Conservation (phyloP, 2,329 filamentous ascomycete species). For the Calonectria henricotiae region DNA sequence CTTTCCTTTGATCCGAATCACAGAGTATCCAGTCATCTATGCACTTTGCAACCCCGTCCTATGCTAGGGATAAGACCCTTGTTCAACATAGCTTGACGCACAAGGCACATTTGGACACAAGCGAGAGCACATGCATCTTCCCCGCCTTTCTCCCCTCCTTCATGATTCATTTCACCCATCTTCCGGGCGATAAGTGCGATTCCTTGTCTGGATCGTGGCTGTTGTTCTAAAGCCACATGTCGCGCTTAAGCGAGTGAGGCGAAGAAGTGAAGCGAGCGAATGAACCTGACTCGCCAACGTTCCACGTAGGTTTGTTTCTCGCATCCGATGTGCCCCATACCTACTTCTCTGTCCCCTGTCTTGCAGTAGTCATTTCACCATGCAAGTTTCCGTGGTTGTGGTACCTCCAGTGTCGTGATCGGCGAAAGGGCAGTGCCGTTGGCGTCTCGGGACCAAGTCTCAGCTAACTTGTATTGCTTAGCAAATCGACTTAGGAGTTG, state of each 20-base stretch:
- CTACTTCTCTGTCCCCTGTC: neutral
- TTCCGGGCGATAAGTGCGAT: neutral
- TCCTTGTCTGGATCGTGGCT: neutral
- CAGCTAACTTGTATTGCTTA: constrained; percentile 8
- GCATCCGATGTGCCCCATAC: neutral
- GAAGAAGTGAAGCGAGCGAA: constrained; percentile 30
- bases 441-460: neutral
- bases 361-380: neutral
- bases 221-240: neutral
- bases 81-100: neutral
- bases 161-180: neutral
- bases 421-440: neutral
- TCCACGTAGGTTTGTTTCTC: neutral
- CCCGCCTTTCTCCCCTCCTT: neutral
- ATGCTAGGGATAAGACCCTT: neutral
- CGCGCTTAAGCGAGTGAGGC: constrained; percentile 1
- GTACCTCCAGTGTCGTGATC: neutral
- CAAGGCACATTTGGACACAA: constrained; percentile 1
- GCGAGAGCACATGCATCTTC: neutral
- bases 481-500: neutral
- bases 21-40: neutral
- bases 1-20: neutral
- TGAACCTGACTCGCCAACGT: neutral
- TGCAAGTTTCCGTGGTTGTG: constrained; percentile 6
- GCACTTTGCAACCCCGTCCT: constrained; percentile 13